These are phyloP conservation scores for Candida orba DNA, from an alignment of 805 yeast genomes.

Conservation along the genomic window DNA sequence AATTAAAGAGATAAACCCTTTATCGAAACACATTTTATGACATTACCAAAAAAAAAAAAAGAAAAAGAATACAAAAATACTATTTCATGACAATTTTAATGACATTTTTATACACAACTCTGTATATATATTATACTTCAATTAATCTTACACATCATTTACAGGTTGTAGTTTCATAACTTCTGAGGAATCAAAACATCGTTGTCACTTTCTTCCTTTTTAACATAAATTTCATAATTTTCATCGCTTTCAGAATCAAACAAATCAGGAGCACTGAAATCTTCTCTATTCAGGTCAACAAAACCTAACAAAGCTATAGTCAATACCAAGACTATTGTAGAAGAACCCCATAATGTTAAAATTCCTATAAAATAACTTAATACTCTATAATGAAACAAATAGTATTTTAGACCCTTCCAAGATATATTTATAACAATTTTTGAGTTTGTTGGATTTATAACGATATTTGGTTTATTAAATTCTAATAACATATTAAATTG, in stretches of 20 bases:
- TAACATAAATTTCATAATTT: neutral
- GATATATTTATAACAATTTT: constrained; percentile 12
- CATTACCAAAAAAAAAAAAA: too few relatives aligned
- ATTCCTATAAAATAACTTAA: constrained; percentile 19
- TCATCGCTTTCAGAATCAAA: neutral
- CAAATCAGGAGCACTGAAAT: too few relatives aligned
- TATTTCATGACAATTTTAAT: neutral
- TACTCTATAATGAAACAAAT: constrained; percentile 18
- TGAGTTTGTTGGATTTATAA: constrained; percentile 16
- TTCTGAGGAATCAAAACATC: neutral
- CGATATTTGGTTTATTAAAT: constrained; percentile 15
- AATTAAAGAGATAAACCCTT: neutral
- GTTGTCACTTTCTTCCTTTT: neutral
- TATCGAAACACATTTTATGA: too few relatives aligned
- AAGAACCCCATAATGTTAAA: constrained; percentile 13
- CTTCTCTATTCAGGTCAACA: constrained; percentile 9
- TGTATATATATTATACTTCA: too few relatives aligned
- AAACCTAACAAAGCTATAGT: constrained; percentile 12
- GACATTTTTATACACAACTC: too few relatives aligned
- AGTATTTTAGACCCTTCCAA: constrained; percentile 21
- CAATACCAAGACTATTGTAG: constrained; percentile 9
- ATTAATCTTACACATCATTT: too few relatives aligned
- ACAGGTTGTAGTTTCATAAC: too few relatives aligned
- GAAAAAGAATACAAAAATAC: neutral
- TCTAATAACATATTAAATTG: constrained; percentile 17